Conservation (phyloP, 768 basidiomycete genomes). For the Holtermannia corniformis region DNA sequence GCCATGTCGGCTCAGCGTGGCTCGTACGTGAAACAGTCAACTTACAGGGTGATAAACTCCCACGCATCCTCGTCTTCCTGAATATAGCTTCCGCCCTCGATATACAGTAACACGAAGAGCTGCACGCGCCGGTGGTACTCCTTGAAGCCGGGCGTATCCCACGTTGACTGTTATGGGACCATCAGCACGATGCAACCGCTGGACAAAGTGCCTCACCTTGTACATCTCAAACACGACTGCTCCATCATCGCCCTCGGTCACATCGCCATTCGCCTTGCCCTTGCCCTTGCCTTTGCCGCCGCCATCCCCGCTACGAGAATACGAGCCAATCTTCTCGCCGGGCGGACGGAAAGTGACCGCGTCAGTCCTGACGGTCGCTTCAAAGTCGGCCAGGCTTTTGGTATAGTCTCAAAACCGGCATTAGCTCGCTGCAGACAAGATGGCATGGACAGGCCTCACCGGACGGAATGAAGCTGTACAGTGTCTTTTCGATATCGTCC, state of each 20-base stretch:
- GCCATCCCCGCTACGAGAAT: slow-evolving; percentile 48
- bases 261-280: slow-evolving; percentile 19
- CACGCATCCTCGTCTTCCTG: slow-evolving; percentile 80
- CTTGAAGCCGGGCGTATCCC: slow-evolving; percentile 74
- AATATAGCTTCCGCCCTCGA: slow-evolving; percentile 92
- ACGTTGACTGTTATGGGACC: slow-evolving; percentile 63
- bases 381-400: slow-evolving; percentile 59
- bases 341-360: slow-evolving; percentile 66
- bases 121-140: slow-evolving; percentile 91
- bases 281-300: slow-evolving; percentile 53
- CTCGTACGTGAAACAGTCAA: slow-evolving; percentile 9
- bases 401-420: slow-evolving; percentile 52
- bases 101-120: slow-evolving; percentile 83
- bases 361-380: slow-evolving; percentile 62
- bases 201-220: slow-evolving; percentile 53
- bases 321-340: slow-evolving; percentile 67
- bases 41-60: slow-evolving; percentile 84
- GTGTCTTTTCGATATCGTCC: slow-evolving; percentile 73
- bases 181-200: neutral
- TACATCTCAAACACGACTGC: slow-evolving; percentile 78
- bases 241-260: slow-evolving; percentile 50
- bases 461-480: slow-evolving; percentile 67
- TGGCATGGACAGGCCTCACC: slow-evolving; percentile 48
- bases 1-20: neutral
- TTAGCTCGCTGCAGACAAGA: neutral